Evolutionary conservation across 176 grass and related monocot genomes (phyloP), one percentile per base, ranked within the genome.

Genomic region (Tillandsia fasciculata): DNA sequence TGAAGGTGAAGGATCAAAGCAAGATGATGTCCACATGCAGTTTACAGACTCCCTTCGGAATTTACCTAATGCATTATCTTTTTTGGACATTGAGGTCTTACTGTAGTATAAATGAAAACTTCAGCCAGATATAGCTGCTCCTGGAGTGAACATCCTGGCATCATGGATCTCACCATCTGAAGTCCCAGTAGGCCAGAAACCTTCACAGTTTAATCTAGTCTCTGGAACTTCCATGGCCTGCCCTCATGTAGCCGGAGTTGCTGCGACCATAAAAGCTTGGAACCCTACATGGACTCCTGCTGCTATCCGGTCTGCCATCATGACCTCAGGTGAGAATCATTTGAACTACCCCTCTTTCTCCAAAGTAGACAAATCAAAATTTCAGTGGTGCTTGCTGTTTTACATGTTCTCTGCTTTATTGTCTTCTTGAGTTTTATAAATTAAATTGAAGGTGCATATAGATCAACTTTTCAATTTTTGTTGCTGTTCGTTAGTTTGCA

Each of bases 151-250:
- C 88, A 96, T 96, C 49, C 88, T 96, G 0, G 92, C 92, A 8
- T 51, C 92, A 2, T 96, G 92, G 88, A 91, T 91, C 74, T 86
- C 78, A 17, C 50, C 83, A 18, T 9, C 86, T 24, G 77, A 63
- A 15, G 76, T 85, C 1, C 88, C 86, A 12, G 9, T 14, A 2
- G 92, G 83, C 2, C 88, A 96, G 83, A 91, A 87, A 42, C 57
- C 83, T 0, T 91, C 88, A 10, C 53, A 74, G 71, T 96, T 96
- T 79, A 96, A 96, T 14, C 70, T 96, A 7, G 79, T 87, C 28
- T 96, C 92, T 0, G 88, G 92, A 17, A 96, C 92, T 27, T 96
- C 92, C 70, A 96, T 96, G 88, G 88, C 88, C 2, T 96, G 92
- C 65, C 92, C 88, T 1, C 92, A 96, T 74, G 86, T 92, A 11